Percentiles rank a stretch among this genome's conserved stretches.
These are phyloP conservation scores for Chalciporus sphaerocephalus DNA, from an alignment of 768 basidiomycete species.

Conservation along the genomic window DNA sequence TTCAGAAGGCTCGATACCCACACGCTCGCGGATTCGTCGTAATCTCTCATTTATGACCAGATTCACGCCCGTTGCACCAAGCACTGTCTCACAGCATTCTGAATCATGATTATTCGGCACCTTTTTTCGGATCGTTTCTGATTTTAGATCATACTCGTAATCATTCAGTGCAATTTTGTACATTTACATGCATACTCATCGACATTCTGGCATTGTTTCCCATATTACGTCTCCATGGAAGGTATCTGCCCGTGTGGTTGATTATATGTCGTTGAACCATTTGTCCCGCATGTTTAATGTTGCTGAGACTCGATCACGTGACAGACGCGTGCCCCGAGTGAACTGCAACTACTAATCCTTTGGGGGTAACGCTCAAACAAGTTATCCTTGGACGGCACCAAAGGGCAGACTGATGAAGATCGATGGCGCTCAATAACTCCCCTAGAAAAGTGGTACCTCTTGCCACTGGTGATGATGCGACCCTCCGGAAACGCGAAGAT, in stretches of 20 bases:
- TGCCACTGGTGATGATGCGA: conserved; percentile 60
- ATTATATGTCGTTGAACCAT: conserved; percentile 9
- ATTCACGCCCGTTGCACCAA: conserved; percentile 23
- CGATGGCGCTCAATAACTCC: conserved; percentile 63
- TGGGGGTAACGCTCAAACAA: neutral
- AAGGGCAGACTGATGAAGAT: conserved; percentile 17
- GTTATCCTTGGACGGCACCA: conserved; percentile 1
- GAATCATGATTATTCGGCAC: conserved; percentile 8
- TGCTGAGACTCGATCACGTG: conserved; percentile 26
- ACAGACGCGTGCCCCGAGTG: conserved; percentile 13
- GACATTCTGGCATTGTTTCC: conserved; percentile 10
- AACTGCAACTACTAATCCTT: conserved; percentile 3
- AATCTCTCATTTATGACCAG: conserved; percentile 36
- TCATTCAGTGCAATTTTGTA: conserved; percentile 4
- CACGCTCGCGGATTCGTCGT: conserved; percentile 26
- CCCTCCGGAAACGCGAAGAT: conserved; percentile 38
- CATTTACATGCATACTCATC: conserved; percentile 17
- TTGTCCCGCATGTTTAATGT: conserved; percentile 2
- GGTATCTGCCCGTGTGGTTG: no score
- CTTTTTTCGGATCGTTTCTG: conserved; percentile 8
- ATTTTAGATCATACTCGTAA: conserved; percentile 1
- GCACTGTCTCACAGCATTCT: conserved; percentile 7
- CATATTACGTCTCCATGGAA: conserved; percentile 5
- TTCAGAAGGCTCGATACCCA: conserved; percentile 10
- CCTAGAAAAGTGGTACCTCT: conserved; percentile 73